phyloP scores from a whole-genome alignment of 2,329 filamentous ascomycete genomes.

The Domatiomyces globalis region DNA sequence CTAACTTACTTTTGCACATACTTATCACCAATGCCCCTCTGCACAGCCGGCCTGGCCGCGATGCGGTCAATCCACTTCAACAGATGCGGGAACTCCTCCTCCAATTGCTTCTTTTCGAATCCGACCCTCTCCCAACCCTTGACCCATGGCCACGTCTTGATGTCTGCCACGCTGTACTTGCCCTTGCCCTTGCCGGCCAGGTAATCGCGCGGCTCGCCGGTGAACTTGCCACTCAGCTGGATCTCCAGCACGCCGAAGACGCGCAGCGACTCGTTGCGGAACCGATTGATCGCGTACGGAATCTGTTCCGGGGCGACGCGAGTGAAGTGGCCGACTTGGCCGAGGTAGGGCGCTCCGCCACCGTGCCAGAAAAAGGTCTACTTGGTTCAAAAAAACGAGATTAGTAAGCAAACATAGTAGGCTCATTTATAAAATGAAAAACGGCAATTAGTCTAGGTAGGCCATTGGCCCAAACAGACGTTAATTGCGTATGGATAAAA shows the following conservation, averaged over 20 bases:
- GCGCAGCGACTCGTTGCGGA: conserved; percentile 38
- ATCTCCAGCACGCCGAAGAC: conserved; percentile 44
- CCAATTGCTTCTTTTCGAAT: conserved; percentile 35
- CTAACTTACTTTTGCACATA: conserved; percentile 20
- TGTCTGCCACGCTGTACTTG: conserved; percentile 42
- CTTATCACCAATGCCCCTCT: conserved; percentile 31
- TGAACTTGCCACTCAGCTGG: conserved; percentile 38
- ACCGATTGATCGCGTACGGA: conserved; percentile 37
- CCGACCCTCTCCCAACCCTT: conserved; percentile 32
- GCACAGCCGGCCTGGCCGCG: conserved; percentile 34
- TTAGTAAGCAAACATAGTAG: neutral
- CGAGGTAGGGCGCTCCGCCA: conserved; percentile 21
- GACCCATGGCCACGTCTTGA: conserved; percentile 40
- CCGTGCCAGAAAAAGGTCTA: conserved; percentile 1
- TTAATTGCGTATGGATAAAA: too few relatives aligned
- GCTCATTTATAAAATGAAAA: conserved; percentile 7
- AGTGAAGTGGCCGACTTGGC: conserved; percentile 34
- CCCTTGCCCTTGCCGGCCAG: conserved; percentile 40
- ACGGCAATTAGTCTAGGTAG: too few relatives aligned
- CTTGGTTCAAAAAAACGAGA: neutral
- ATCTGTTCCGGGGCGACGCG: conserved; percentile 33
- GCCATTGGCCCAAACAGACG: too few relatives aligned
- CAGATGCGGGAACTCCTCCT: conserved; percentile 35
- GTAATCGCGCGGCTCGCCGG: conserved; percentile 36
- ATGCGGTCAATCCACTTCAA: conserved; percentile 41